phyloP scores from a whole-genome alignment of 306 rosid genomes.

The Corylus heterophylla region DNA sequence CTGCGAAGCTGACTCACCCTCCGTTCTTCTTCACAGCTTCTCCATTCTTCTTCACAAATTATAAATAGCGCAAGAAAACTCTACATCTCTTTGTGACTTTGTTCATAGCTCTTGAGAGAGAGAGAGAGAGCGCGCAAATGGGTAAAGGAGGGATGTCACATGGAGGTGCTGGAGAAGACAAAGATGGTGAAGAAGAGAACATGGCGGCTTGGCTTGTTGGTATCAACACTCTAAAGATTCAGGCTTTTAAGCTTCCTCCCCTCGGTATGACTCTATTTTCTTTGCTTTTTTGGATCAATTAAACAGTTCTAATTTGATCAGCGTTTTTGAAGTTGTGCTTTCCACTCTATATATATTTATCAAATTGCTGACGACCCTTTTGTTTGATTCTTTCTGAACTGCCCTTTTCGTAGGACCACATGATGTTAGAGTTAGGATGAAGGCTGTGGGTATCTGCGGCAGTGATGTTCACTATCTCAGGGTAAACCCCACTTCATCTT shows the following conservation, averaged over 20 bases:
- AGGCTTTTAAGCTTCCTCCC: conserved; percentile 77
- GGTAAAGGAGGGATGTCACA: conserved; percentile 72
- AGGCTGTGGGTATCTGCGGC: conserved; percentile 96
- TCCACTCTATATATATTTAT: not conserved
- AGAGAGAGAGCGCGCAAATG: conserved; percentile 39
- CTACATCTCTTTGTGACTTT: not conserved
- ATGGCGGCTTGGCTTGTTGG: conserved; percentile 95
- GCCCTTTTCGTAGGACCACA: conserved; percentile 52
- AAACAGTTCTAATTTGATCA: not conserved
- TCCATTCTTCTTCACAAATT: not conserved
- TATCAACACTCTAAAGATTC: conserved; percentile 74
- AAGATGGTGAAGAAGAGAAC: conserved; percentile 55
- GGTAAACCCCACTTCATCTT: conserved; percentile 34
- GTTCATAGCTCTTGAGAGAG: not conserved
- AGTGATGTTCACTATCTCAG: conserved; percentile 93
- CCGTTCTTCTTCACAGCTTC: not conserved
- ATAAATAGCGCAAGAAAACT: not conserved
- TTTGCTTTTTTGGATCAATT: not conserved
- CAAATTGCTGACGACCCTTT: conserved; percentile 10
- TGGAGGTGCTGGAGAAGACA: conserved; percentile 42
- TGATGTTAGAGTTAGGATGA: conserved; percentile 75
- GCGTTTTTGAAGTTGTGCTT: not conserved
- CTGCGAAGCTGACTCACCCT: not conserved
- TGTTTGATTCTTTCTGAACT: conserved; percentile 17
- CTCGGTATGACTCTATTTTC: conserved; percentile 46